phyloP scores from a whole-genome alignment of 2,329 filamentous ascomycete genomes.

The Anisogramma anomala region DNA sequence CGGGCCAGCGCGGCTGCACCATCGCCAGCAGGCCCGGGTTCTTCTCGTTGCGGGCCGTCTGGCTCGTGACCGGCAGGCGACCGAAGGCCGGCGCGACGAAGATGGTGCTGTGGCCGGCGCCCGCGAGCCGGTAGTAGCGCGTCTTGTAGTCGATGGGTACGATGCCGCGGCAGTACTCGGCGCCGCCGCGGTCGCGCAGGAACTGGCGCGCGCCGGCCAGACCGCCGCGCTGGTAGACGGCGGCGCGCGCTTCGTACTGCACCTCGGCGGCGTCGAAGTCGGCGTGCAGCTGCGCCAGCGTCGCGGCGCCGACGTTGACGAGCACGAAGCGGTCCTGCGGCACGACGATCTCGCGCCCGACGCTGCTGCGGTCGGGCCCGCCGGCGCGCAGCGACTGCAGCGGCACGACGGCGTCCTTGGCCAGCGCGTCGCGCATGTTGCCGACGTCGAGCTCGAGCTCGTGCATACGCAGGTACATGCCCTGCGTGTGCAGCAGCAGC shows the following conservation, averaged over 20 bases:
- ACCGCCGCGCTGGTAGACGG: conserved; percentile 22
- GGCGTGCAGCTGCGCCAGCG: conserved; percentile 35
- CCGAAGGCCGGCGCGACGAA: conserved; percentile 42
- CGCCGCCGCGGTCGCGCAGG: conserved; percentile 19
- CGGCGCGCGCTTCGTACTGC: conserved; percentile 23
- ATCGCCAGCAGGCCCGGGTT: conserved; percentile 28
- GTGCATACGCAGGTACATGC: conserved; percentile 42
- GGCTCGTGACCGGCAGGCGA: conserved; percentile 32
- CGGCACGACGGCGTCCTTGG: conserved; percentile 38
- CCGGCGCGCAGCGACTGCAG: conserved; percentile 39
- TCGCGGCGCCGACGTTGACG: conserved; percentile 41
- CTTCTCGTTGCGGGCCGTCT: conserved; percentile 29
- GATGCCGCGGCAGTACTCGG: conserved; percentile 31
- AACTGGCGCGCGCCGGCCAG: conserved; percentile 31
- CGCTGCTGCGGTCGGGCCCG: conserved; percentile 41
- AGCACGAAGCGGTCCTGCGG: conserved; percentile 46
- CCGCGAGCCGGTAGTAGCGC: conserved; percentile 40
- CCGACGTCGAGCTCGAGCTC: conserved; percentile 44
- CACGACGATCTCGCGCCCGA: conserved; percentile 41
- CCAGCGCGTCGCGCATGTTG: conserved; percentile 38
- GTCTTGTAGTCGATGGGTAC: conserved; percentile 37
- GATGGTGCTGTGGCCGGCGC: conserved; percentile 33
- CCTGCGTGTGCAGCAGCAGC: conserved; percentile 42
- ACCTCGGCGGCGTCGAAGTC: conserved; percentile 36
- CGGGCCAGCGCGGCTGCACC: conserved; percentile 19